Percentiles rank a stretch among this genome's conserved stretches.
Evolutionary conservation across 2,329 filamentous ascomycete species (phyloP).

Genomic region (Penicillium sp.): DNA sequence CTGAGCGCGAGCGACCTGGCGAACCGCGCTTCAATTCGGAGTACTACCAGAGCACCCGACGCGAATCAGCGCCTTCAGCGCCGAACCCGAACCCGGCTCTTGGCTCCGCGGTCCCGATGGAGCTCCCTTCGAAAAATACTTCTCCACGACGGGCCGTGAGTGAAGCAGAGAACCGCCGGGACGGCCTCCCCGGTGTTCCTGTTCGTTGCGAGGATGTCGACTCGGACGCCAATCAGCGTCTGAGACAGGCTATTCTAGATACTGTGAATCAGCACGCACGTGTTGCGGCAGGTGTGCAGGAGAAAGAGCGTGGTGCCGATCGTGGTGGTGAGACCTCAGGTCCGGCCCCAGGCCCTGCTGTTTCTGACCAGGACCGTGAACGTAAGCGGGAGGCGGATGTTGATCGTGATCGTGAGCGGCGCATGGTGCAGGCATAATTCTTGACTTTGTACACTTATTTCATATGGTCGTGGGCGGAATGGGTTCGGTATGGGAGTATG

Average conservation of each 20-base stretch:
- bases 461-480: slow-evolving; percentile 16
- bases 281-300: slow-evolving; percentile 34
- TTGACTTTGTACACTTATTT: slow-evolving; percentile 13
- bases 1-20: slow-evolving; percentile 13
- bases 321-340: slow-evolving; percentile 12
- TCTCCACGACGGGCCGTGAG: slow-evolving; percentile 39
- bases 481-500: slow-evolving; percentile 9
- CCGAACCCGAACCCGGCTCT: slow-evolving; percentile 23
- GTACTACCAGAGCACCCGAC: slow-evolving; percentile 17
- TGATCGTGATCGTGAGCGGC: slow-evolving; percentile 30
- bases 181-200: neutral
- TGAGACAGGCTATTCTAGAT: slow-evolving; percentile 44
- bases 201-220: slow-evolving; percentile 33
- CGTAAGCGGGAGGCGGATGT: slow-evolving; percentile 20
- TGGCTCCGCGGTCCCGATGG: slow-evolving; percentile 23
- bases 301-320: slow-evolving; percentile 27
- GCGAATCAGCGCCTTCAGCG: slow-evolving; percentile 26
- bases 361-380: slow-evolving; percentile 14
- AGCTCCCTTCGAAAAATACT: slow-evolving; percentile 18
- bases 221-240: slow-evolving; percentile 38
- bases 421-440: slow-evolving; percentile 25
- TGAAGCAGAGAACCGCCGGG: slow-evolving; percentile 32
- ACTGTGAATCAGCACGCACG: slow-evolving; percentile 41
- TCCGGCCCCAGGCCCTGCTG: neutral
- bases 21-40: slow-evolving; percentile 3